Conservation (phyloP, 2,329 filamentous ascomycete species). For the Acrodontium crateriforme region DNA sequence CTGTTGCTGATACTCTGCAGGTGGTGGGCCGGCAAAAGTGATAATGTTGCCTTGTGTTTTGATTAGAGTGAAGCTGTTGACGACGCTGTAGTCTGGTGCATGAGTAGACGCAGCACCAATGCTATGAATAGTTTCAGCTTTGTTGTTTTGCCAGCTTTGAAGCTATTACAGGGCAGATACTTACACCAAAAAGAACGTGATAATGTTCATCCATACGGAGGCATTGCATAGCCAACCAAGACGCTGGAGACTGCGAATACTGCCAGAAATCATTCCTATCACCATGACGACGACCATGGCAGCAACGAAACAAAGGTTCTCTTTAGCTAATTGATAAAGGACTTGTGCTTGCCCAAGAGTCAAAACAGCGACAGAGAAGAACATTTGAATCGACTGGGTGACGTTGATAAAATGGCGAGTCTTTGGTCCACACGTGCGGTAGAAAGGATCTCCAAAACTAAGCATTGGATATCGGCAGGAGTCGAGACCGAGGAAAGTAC, state of each 20-base stretch:
- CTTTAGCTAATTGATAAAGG: slow-evolving; percentile 37
- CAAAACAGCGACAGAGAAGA: slow-evolving; percentile 40
- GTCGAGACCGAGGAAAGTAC: slow-evolving; percentile 27
- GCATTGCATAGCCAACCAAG: slow-evolving; percentile 43
- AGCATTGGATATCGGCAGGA: slow-evolving; percentile 26
- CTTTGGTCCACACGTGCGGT: slow-evolving; percentile 24
- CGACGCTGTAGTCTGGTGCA: slow-evolving; percentile 32
- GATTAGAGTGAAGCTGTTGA: slow-evolving; percentile 6
- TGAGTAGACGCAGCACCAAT: slow-evolving; percentile 39
- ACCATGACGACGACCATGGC: slow-evolving; percentile 33
- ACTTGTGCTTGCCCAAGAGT: slow-evolving; percentile 38
- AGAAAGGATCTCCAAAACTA: slow-evolving; percentile 29
- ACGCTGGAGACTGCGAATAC: slow-evolving; percentile 40
- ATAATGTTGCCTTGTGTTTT: slow-evolving; percentile 18
- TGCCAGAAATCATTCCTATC: slow-evolving; percentile 39
- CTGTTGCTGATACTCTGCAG: slow-evolving; percentile 4
- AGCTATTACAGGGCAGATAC: no score
- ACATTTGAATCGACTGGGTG: slow-evolving; percentile 22
- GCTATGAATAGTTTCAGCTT: slow-evolving; percentile 36
- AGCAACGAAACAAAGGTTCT: slow-evolving; percentile 35
- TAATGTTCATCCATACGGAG: slow-evolving; percentile 41
- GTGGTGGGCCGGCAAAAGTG: slow-evolving; percentile 27
- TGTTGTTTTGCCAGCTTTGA: no score
- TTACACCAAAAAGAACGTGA: slow-evolving; percentile 30
- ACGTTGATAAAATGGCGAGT: slow-evolving; percentile 26